Conservation (phyloP, 148 eudicot species). For the Vaccinium vitisidaea region DNA sequence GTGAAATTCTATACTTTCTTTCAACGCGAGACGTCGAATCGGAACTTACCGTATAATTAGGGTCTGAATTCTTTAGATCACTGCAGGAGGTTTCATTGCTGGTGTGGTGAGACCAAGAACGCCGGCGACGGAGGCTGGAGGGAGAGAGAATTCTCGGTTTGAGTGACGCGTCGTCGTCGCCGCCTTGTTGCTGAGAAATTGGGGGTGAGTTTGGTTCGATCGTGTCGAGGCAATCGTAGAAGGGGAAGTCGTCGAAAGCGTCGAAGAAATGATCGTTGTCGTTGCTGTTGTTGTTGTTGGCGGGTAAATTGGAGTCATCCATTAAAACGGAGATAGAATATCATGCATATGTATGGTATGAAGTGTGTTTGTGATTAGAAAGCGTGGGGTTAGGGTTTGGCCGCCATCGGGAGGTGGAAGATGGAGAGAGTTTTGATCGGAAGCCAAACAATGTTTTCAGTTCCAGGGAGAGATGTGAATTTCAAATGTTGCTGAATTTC, state of each 20-base stretch:
- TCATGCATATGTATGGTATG: background rate
- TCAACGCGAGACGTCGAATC: background rate
- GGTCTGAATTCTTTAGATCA: background rate
- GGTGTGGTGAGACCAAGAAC: constrained; percentile 16
- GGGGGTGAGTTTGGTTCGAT: constrained; percentile 16
- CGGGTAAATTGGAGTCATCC: constrained; percentile 24
- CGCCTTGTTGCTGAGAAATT: constrained; percentile 1
- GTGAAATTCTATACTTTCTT: constrained; percentile 17
- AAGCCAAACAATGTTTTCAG: background rate
- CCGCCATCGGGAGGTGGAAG: background rate
- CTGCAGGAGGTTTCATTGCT: background rate
- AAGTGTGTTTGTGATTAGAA: background rate
- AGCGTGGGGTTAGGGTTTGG: constrained; percentile 1
- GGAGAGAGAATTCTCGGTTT: constrained; percentile 16
- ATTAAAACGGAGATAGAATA: constrained; percentile 9
- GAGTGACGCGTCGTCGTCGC: background rate
- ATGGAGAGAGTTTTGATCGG: background rate
- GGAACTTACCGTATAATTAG: constrained; percentile 9
- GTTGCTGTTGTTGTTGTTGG: constrained; percentile 16
- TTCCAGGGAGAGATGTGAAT: no score
- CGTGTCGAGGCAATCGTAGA: constrained; percentile 38
- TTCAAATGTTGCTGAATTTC: no score
- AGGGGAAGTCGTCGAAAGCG: constrained; percentile 56
- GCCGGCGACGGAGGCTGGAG: constrained; percentile 42
- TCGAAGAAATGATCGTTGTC: constrained; percentile 40